A percentile compares a stretch with the other conserved stretches of the same genome.
phyloP scores from a whole-genome alignment of 306 rosid genomes.

The Trifolium subterraneum region DNA sequence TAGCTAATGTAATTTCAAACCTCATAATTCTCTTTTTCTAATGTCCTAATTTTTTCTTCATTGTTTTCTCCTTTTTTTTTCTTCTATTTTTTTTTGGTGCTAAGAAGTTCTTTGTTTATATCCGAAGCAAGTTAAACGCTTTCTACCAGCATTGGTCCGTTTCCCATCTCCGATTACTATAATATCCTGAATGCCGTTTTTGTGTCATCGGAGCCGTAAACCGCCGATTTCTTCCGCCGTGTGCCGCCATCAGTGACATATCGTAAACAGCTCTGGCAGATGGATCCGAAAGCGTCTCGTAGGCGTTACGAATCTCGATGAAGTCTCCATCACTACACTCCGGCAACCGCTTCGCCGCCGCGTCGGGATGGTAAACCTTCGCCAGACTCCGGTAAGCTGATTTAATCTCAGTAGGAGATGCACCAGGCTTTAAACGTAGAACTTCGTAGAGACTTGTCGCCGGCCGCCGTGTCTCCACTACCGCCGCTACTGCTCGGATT shows the following conservation, averaged over 20 bases:
- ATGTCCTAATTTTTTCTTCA: neutral
- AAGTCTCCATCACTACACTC: conserved; percentile 57
- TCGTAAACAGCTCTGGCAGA: conserved; percentile 75
- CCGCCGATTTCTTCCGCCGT: conserved; percentile 33
- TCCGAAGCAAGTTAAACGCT: neutral
- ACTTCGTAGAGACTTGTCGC: conserved; percentile 51
- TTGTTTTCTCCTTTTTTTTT: neutral
- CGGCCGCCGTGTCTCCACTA: conserved; percentile 7
- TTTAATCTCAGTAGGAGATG: conserved; percentile 49
- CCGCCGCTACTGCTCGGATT: conserved; percentile 18
- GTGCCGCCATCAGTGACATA: conserved; percentile 48
- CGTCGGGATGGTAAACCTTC: conserved; percentile 70
- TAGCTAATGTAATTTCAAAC: neutral
- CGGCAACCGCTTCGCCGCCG: conserved; percentile 41
- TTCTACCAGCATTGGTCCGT: conserved; percentile 97
- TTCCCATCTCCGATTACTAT: conserved; percentile 79
- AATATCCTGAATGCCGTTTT: conserved; percentile 44
- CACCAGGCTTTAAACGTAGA: conserved; percentile 39
- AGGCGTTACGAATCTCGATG: conserved; percentile 79
- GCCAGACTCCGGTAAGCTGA: conserved; percentile 55
- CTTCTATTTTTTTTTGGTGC: no score
- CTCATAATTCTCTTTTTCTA: neutral
- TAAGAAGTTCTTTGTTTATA: neutral
- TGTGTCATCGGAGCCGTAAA: conserved; percentile 16
- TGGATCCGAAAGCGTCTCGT: conserved; percentile 85